Base-by-base conservation (phyloP, 176 grass and related monocot genomes). In the Zea luxurians region DNA sequence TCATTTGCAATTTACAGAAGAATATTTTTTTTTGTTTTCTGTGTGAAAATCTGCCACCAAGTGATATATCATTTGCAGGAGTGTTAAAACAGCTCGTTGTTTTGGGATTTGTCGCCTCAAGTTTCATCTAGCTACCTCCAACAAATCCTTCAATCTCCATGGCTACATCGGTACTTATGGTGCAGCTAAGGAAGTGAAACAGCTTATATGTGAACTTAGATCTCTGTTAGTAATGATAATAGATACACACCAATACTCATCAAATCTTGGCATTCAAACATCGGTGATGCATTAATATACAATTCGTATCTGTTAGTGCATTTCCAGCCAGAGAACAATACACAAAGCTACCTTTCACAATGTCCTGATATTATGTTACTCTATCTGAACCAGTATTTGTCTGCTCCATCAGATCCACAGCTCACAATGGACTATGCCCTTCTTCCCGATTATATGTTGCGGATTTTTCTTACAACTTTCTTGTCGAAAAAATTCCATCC, bases 391-490 rank as follows among this genome's bases (percentile, higher is more conserved):
- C 17, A 40, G 0, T 52, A 11, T 59, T 4, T 80, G 69, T 61
- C 78, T 74, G 2, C 37, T 78, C 1, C 10, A 42, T 78, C 83
- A 98, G 89, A 47, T 89, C 82, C 21, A 80, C 61, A 37, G 27
- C 78, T 85, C 61, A 71, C 42, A 73, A 84, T 84, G 96, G 86
- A 66, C 72, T 99, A 71, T 99, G 92, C 81, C 85, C 71, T 20
- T 90, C 85, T 68, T 70, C 80, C 59, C 88, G 78, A 69, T 84
- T 99, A 80, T 85, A 64, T 77, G 75, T 89, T 74, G 92, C 75
- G 57, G 96, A 99, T 89, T 99, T 99, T 82, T 99, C 96, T 4
- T 99, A 87, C 87, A 95, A 99, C 59, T 99, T 99, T 70, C 91
- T 99, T 60, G 78, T 71, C 44, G 96, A 92, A 76, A 94, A 95